Percentiles rank a stretch among this genome's conserved stretches.
These are phyloP conservation scores for Endoconidiophora laricicola DNA, from an alignment of 2,329 filamentous ascomycete species.

Conservation along the genomic window DNA sequence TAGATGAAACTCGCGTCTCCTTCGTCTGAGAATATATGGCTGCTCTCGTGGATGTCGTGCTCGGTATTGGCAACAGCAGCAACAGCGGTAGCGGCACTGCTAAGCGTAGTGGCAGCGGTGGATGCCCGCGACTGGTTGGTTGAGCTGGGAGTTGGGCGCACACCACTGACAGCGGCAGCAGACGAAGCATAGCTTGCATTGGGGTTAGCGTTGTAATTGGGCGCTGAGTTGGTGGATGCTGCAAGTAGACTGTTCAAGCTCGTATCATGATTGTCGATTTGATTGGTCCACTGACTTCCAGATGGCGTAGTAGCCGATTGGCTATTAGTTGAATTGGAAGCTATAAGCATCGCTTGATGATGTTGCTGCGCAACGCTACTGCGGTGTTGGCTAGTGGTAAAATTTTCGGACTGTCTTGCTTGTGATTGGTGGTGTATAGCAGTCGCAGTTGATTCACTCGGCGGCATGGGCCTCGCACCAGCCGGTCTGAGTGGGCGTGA, in stretches of 20 bases:
- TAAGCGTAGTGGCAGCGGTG: neutral
- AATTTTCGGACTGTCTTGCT: neutral
- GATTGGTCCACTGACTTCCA: neutral
- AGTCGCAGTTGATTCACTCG: constrained; percentile 2
- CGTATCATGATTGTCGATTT: constrained; percentile 3
- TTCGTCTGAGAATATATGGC: constrained; percentile 10
- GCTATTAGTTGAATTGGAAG: neutral
- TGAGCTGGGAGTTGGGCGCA: neutral
- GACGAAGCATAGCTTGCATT: neutral
- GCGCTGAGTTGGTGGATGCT: neutral
- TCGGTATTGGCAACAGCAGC: neutral
- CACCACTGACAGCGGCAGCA: neutral
- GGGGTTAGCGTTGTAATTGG: neutral
- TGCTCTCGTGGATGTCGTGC: constrained; percentile 6
- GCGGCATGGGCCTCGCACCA: neutral
- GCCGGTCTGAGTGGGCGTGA: constrained; percentile 8
- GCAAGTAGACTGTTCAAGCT: constrained; percentile 2
- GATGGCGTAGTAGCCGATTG: neutral
- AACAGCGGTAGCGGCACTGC: neutral
- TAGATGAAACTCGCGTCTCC: constrained; percentile 8
- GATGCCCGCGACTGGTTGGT: neutral
- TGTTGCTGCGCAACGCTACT: neutral
- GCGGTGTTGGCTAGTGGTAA: neutral
- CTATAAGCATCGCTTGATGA: neutral
- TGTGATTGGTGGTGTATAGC: constrained; percentile 3